A percentile compares a stretch with the other conserved stretches of the same genome.
Conservation (phyloP, 108 stramenopile species). For the Nitzschia sp. region DNA sequence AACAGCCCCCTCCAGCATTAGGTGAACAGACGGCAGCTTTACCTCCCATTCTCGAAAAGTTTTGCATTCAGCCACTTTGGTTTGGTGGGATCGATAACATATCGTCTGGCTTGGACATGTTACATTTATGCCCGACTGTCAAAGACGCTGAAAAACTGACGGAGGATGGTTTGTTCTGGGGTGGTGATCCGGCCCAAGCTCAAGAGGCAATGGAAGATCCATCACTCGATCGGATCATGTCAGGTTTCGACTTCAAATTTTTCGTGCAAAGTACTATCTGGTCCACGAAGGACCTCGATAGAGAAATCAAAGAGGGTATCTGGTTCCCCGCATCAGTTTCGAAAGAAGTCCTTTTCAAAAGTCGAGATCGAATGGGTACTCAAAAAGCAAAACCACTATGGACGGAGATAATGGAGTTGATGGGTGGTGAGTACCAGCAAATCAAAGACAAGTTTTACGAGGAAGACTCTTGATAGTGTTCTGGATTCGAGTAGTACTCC, state of each 20-base stretch:
- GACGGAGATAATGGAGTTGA: conserved; percentile 84
- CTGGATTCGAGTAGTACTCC: no score
- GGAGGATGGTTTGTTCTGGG: conserved; percentile 81
- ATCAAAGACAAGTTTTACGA: conserved; percentile 64
- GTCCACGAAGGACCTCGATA: conserved; percentile 21
- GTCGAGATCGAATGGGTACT: conserved; percentile 75
- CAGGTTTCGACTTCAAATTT: conserved; percentile 89
- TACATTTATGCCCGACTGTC: conserved; percentile 70
- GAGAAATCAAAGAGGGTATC: conserved; percentile 18
- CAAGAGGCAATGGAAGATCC: conserved; percentile 71
- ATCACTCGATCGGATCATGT: conserved; percentile 47
- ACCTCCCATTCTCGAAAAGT: conserved; percentile 60
- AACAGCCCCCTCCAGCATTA: conserved; percentile 36
- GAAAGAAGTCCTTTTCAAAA: conserved; percentile 54
- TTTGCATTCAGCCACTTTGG: conserved; percentile 88
- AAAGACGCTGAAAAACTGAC: conserved; percentile 55
- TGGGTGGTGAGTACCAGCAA: conserved; percentile 68
- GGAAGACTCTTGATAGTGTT: conserved; percentile 13
- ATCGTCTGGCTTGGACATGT: conserved; percentile 56
- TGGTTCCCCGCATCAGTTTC: conserved; percentile 42
- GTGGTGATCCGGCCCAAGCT: conserved; percentile 79
- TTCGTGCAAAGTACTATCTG: conserved; percentile 81
- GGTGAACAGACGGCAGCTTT: neutral
- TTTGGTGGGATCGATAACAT: conserved; percentile 69
- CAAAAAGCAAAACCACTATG: conserved; percentile 83